Evolutionary conservation across 495 filamentous ascomycete species (phyloP).

Genomic region (Parathielavia hyrcaniae): DNA sequence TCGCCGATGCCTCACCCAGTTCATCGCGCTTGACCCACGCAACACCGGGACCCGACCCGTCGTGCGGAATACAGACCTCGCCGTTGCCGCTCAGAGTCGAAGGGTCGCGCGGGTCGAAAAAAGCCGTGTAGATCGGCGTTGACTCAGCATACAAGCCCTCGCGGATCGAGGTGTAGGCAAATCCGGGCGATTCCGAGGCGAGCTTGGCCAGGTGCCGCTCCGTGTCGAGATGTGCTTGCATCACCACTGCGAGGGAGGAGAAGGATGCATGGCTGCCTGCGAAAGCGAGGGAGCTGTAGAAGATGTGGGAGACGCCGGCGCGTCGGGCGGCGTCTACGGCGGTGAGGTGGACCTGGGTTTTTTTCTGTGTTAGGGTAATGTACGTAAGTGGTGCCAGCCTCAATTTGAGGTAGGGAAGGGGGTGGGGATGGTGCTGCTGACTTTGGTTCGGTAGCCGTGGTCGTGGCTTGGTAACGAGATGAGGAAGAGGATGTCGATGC

Average conservation of each 20-base stretch:
- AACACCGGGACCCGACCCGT: constrained; percentile 42
- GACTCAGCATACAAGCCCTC: constrained; percentile 63
- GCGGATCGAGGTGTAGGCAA: constrained; percentile 48
- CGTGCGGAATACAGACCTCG: constrained; percentile 48
- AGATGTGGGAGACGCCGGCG: constrained; percentile 56
- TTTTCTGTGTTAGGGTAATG: too few species aligned
- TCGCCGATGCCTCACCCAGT: constrained; percentile 44
- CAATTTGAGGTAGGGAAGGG: neutral
- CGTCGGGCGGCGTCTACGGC: constrained; percentile 54
- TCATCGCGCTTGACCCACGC: constrained; percentile 51
- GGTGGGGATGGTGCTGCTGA: neutral
- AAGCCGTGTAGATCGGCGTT: constrained; percentile 63
- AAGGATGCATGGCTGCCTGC: constrained; percentile 30
- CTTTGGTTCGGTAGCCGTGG: constrained; percentile 25
- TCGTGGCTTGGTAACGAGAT: constrained; percentile 43
- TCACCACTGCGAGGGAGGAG: constrained; percentile 46
- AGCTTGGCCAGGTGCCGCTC: constrained; percentile 50
- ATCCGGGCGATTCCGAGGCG: constrained; percentile 11
- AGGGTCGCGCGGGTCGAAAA: constrained; percentile 43
- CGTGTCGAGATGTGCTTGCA: constrained; percentile 61
- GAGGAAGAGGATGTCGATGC: constrained; percentile 44
- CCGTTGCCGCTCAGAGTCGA: neutral
- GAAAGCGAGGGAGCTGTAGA: constrained; percentile 63
- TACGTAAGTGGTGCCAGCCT: too few species aligned
- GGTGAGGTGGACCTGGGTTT: constrained; percentile 25